Base-by-base conservation (phyloP, 2,329 filamentous ascomycete genomes). In the Trichoderma pleuroti region DNA sequence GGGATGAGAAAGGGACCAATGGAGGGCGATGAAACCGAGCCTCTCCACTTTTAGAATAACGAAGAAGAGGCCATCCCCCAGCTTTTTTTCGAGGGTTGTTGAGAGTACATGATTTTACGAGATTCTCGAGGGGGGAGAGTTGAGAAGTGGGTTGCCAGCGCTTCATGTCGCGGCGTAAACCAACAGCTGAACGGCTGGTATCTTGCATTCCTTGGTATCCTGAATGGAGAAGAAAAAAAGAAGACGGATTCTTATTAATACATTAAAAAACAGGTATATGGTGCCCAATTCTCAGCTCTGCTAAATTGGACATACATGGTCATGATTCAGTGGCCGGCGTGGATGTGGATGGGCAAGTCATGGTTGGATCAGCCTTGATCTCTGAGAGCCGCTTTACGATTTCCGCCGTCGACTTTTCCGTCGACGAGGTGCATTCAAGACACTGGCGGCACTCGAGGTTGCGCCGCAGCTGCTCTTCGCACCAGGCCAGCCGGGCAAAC, bases 11-110 rank as follows among this genome's bases (percentile, higher is more conserved):
- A 26, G 11, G 26, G 14, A 9, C 65, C 65, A 68, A 68, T 68
- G 0, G 11, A 7, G 59, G 12, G 36, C 36, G 54, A 59, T 0
- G 36, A 34, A 68, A 6, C 2, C 1, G 5, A 11, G 5, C 6
- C 5, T 68, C 65, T 11, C 65, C 65, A 68, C 65, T 68, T 60
- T 68, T 49, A 68, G 14, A 60, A 49, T 68, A 34, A 68, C 65
- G 65, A 68, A 68, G 54, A 60, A 60, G 52, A 59, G 65, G 52
- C 54, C 65, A 68, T 68, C 34, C 65, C 65, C 65, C 65, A 68
- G 54, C 26, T 66, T 68, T 68, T 66, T 68, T 68, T 68, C 21
- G 30, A 66, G 10, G 10, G 21, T 26, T 21, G 34, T 28, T 24
- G 5, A 32, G 39, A 21, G 49, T 28, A 21, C 8, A 1, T 59